Percentiles rank a stretch among this genome's conserved stretches.
Evolutionary conservation across 2,329 filamentous ascomycete genomes (phyloP).

Genomic region (Aspergillus texensis): DNA sequence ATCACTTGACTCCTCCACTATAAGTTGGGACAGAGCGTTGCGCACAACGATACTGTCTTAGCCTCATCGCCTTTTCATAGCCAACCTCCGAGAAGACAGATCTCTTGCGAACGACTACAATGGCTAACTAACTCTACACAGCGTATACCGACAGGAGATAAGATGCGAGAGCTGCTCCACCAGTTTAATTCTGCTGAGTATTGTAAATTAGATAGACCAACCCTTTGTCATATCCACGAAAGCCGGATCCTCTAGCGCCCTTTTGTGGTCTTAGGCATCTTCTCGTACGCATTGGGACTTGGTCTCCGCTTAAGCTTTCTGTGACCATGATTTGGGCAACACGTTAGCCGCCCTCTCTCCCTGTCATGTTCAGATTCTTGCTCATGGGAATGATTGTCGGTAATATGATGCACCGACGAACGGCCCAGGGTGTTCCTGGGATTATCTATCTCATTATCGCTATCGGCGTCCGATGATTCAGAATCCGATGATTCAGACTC

Average conservation of each 20-base stretch:
- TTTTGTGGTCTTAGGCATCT: slow-evolving; percentile 41
- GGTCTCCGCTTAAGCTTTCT: slow-evolving; percentile 35
- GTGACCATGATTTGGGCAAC: slow-evolving; percentile 20
- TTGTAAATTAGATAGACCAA: too few relatives aligned
- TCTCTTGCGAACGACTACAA: not conserved
- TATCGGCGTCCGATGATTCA: slow-evolving; percentile 55
- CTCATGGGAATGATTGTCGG: slow-evolving; percentile 2
- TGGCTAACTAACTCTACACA: not conserved
- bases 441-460: slow-evolving; percentile 39
- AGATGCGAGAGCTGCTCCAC: not conserved
- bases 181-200: not conserved
- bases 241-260: slow-evolving; percentile 7
- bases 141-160: not conserved
- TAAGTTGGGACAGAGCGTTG: not conserved
- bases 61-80: not conserved
- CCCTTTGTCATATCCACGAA: not conserved
- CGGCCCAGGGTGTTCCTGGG: slow-evolving; percentile 7
- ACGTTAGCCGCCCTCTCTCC: slow-evolving; percentile 16
- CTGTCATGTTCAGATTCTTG: slow-evolving; percentile 22
- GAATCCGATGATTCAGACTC: slow-evolving; percentile 55
- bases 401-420: not conserved
- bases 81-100: not conserved
- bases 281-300: slow-evolving; percentile 52
- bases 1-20: not conserved
- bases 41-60: not conserved